Conservation (phyloP, 2,329 filamentous ascomycete species). For the Xylariales sp. region DNA sequence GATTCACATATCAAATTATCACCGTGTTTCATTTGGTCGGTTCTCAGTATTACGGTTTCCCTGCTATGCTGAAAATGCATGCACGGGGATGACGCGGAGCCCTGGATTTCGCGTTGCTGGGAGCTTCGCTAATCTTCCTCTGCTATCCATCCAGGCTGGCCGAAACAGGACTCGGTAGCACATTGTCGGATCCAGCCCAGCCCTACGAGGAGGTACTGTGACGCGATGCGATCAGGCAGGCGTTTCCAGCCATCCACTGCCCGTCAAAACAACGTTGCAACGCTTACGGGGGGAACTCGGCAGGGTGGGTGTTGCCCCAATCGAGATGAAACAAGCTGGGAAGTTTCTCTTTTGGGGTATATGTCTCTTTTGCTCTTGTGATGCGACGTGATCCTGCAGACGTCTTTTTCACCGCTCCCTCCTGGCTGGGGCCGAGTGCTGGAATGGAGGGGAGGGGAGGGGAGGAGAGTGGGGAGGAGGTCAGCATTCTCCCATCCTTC, state of each 20-base stretch:
- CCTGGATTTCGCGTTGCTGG: neutral
- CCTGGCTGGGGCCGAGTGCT: constrained; percentile 3
- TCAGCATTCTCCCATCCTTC: constrained; percentile 33
- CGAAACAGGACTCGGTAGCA: neutral
- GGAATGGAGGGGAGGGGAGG: constrained; percentile 3
- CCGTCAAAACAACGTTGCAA: constrained; percentile 22
- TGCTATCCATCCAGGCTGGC: neutral
- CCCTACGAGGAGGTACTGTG: constrained; percentile 27
- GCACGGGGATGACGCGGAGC: neutral
- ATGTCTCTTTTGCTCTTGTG: constrained; percentile 30
- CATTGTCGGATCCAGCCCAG: constrained; percentile 27
- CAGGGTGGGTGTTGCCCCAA: constrained; percentile 15
- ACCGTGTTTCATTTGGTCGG: neutral
- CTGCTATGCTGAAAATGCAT: neutral
- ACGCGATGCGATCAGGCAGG: constrained; percentile 20
- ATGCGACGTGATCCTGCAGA: constrained; percentile 29
- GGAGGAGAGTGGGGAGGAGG: neutral
- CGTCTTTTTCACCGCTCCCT: constrained; percentile 34
- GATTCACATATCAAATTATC: neutral
- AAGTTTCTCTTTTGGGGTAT: constrained; percentile 30
- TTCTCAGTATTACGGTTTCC: too few species aligned
- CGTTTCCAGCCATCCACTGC: neutral
- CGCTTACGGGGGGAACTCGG: constrained; percentile 18
- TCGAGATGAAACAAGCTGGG: constrained; percentile 28
- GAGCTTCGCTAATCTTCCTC: neutral